phyloP scores from a whole-genome alignment of 129 eudicot genomes.

The Centella asiatica region DNA sequence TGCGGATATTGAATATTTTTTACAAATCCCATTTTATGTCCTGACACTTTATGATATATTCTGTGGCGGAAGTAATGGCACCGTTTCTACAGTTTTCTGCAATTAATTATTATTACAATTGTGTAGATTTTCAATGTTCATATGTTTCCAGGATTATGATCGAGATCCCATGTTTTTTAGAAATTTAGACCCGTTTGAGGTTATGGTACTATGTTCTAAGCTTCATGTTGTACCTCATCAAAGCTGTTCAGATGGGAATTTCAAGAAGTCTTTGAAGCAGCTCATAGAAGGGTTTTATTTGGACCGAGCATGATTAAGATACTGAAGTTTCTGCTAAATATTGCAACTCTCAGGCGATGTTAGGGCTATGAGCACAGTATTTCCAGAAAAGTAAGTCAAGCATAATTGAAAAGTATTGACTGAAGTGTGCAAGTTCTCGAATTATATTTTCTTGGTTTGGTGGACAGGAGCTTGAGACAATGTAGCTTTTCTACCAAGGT shows the following conservation, averaged over 20 bases:
- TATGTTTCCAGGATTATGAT: slow-evolving; percentile 64
- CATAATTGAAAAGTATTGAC: too few relatives aligned
- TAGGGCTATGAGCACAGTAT: too few relatives aligned
- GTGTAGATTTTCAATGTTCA: not conserved
- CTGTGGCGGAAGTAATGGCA: not conserved
- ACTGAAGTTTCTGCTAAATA: too few relatives aligned
- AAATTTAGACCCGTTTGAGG: slow-evolving; percentile 48
- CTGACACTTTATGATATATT: not conserved
- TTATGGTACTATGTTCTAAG: slow-evolving; percentile 59
- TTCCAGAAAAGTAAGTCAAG: too few relatives aligned
- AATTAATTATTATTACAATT: not conserved
- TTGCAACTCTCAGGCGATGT: too few relatives aligned
- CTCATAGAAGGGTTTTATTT: slow-evolving; percentile 16
- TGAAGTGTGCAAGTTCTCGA: too few relatives aligned
- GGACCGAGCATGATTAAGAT: not conserved
- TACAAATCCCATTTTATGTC: not conserved
- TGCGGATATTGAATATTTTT: slow-evolving; percentile 1
- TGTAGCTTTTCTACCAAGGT: too few relatives aligned
- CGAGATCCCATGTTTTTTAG: slow-evolving; percentile 48
- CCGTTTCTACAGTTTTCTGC: not conserved
- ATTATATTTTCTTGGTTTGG: too few relatives aligned
- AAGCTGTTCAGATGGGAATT: slow-evolving; percentile 41
- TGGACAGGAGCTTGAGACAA: too few relatives aligned
- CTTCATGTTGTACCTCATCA: slow-evolving; percentile 45
- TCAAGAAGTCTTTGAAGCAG: slow-evolving; percentile 37